phyloP scores from a whole-genome alignment of 2,329 filamentous ascomycete species.

The Phoma sp. region DNA sequence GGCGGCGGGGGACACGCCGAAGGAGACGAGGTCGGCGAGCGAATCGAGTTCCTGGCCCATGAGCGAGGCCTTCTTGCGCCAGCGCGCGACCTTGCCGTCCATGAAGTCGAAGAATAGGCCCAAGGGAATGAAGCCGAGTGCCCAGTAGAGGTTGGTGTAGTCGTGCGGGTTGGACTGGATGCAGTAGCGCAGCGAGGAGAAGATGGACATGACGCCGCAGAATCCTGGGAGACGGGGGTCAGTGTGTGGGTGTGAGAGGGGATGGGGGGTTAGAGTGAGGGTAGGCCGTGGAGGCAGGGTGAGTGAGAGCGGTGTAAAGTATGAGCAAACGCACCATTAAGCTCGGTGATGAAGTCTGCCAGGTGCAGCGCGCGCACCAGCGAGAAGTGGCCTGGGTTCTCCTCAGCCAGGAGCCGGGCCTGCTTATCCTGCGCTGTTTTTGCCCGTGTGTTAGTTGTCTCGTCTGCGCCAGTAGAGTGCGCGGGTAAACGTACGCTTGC shows the following conservation, averaged over 20 bases:
- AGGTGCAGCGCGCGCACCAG: constrained; percentile 70
- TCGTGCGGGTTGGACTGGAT: constrained; percentile 69
- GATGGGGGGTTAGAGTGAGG: background rate
- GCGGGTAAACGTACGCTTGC: constrained; percentile 11
- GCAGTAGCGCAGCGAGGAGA: constrained; percentile 93
- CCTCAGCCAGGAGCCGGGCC: constrained; percentile 71
- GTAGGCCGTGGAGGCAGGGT: too few species aligned
- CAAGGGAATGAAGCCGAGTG: constrained; percentile 86
- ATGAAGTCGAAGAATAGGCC: constrained; percentile 94
- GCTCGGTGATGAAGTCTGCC: constrained; percentile 81
- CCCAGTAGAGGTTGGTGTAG: constrained; percentile 75
- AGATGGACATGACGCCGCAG: constrained; percentile 92
- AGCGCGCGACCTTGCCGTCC: constrained; percentile 94
- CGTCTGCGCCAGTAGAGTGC: too few species aligned
- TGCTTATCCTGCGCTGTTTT: constrained; percentile 72
- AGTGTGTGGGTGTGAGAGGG: background rate
- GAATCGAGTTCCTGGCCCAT: constrained; percentile 99
- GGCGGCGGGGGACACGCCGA: constrained; percentile 86
- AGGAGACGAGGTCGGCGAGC: constrained; percentile 93
- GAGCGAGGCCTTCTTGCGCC: constrained; percentile 94
- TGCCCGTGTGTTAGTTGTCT: background rate
- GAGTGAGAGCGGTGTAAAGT: background rate
- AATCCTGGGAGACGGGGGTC: constrained; percentile 61
- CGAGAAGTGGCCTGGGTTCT: constrained; percentile 72
- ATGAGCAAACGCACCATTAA: constrained; percentile 63